Base-by-base conservation (phyloP, 2,329 filamentous ascomycete species). In the Paraphaeosphaeria sporulosa region DNA sequence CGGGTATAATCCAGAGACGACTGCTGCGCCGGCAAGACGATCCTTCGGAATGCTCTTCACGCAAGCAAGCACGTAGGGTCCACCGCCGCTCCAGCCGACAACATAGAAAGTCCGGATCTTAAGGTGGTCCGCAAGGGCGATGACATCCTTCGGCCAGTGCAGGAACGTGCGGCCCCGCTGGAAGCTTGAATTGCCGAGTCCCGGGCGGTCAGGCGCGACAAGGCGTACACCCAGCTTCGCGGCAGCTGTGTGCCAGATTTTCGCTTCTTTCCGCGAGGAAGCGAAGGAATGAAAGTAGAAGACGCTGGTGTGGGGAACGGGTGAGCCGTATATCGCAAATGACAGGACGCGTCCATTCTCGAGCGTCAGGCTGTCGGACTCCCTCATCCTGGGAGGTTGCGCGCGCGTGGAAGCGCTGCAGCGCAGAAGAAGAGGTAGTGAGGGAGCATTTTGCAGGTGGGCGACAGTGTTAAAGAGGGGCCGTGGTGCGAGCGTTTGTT, bases 51-150 rank as follows among this genome's bases (percentile, higher is more conserved):
- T 65, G 4, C 63, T 60, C 44, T 76, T 72, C 13, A 82, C 76
- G 63, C 82, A 85, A 23, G 82, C 82, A 12, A 84, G 67, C 1
- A 78, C 77, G 64, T 82, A 84, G 0, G 82, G 81, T 1, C 80
- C 80, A 21, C 83, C 83, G 8, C 82, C 83, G 0, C 79, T 82
- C 4, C 77, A 69, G 1, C 81, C 82, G 6, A 84, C 61, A 23
- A 85, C 71, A 17, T 76, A 75, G 66, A 82, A 85, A 5, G 71
- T 63, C 5, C 71, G 57, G 17, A 84, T 60, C 5, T 76, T 70
- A 10, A 84, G 73, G 59, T 81, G 74, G 2, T 77, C 63, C 6
- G 77, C 75, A 7, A 85, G 74, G 0, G 69, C 69, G 17, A 77
- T 61, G 3, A 84, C 65, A 57, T 85, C 82, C 15, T 73, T 59